Evolutionary conservation across 306 rosid species (phyloP).

Genomic region (Fragaria ananassa): DNA sequence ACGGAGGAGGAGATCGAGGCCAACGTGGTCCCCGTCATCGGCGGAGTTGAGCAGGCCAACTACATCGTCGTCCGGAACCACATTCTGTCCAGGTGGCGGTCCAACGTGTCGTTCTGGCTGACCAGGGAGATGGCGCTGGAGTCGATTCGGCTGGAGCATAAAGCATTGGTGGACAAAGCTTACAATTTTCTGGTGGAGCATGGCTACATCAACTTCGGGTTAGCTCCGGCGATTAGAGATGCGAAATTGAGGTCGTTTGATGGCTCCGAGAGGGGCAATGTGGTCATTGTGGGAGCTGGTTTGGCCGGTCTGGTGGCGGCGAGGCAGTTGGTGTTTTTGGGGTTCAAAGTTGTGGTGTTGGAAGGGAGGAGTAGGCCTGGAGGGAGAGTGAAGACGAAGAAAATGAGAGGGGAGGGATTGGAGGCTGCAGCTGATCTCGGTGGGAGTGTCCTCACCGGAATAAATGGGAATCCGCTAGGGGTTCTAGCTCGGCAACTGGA

Average conservation of each 20-base stretch:
- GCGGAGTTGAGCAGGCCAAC: slow-evolving; percentile 75
- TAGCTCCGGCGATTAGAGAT: slow-evolving; percentile 59
- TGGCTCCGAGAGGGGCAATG: slow-evolving; percentile 54
- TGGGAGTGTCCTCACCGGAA: slow-evolving; percentile 92
- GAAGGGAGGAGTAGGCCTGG: slow-evolving; percentile 85
- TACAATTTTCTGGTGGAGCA: slow-evolving; percentile 68
- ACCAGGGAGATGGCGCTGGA: slow-evolving; percentile 57
- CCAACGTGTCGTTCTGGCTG: slow-evolving; percentile 70
- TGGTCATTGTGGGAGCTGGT: slow-evolving; percentile 79
- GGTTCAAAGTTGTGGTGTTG: slow-evolving; percentile 73
- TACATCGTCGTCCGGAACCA: slow-evolving; percentile 77
- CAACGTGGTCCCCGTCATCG: slow-evolving; percentile 67
- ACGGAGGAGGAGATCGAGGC: slow-evolving; percentile 92
- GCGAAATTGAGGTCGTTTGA: slow-evolving; percentile 52
- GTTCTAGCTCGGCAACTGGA: slow-evolving; percentile 86
- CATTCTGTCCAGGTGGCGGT: slow-evolving; percentile 70
- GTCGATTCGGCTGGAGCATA: slow-evolving; percentile 70
- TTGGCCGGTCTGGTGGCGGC: slow-evolving; percentile 86
- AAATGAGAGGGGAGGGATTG: slow-evolving; percentile 48
- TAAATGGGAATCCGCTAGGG: slow-evolving; percentile 84
- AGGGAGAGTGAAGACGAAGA: slow-evolving; percentile 84
- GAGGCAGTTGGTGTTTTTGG: slow-evolving; percentile 75
- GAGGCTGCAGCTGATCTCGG: slow-evolving; percentile 89
- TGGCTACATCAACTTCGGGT: slow-evolving; percentile 80
- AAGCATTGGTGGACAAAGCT: slow-evolving; percentile 59